These are phyloP conservation scores for Neonectria neomacrospora DNA, from an alignment of 2,329 filamentous ascomycete species.

Conservation along the genomic window DNA sequence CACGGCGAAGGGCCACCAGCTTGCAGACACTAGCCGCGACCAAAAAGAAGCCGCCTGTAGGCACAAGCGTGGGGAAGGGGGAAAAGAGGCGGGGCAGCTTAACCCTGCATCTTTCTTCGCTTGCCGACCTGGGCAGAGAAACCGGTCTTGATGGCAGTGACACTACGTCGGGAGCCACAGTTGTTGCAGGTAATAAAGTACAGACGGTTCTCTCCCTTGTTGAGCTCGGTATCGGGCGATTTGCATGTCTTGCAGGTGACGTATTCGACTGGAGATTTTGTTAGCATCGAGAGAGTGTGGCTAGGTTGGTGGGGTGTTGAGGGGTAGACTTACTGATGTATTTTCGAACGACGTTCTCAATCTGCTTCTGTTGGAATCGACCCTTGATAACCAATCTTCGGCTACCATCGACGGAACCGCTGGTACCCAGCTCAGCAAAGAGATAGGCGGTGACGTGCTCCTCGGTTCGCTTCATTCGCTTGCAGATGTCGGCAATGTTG, in stretches of 20 bases:
- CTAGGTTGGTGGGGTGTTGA: background rate
- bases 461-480: slow-evolving; percentile 98
- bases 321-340: slow-evolving; percentile 79
- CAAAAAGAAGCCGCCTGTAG: slow-evolving; percentile 22
- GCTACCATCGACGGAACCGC: slow-evolving; percentile 92
- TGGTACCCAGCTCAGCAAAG: slow-evolving; percentile 98
- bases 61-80: slow-evolving; percentile 19
- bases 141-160: slow-evolving; percentile 99
- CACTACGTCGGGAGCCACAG: slow-evolving; percentile 83
- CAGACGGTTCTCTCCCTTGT: slow-evolving; percentile 98
- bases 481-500: slow-evolving; percentile 98
- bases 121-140: slow-evolving; percentile 99
- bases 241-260: slow-evolving; percentile 99
- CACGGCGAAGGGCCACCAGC: slow-evolving; percentile 5
- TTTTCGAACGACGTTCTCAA: slow-evolving; percentile 95
- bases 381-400: slow-evolving; percentile 97
- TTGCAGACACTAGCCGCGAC: slow-evolving; percentile 24
- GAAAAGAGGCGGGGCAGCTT: slow-evolving; percentile 51
- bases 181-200: slow-evolving; percentile 98
- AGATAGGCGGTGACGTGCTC: slow-evolving; percentile 98
- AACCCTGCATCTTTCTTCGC: slow-evolving; percentile 93
- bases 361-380: slow-evolving; percentile 99
- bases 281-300: slow-evolving; percentile 42
- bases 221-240: slow-evolving; percentile 92
- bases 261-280: slow-evolving; percentile 77